A percentile compares a stretch with the other conserved stretches of the same genome.
phyloP scores from a whole-genome alignment of 768 basidiomycete genomes.

The Tylopilus balloui region DNA sequence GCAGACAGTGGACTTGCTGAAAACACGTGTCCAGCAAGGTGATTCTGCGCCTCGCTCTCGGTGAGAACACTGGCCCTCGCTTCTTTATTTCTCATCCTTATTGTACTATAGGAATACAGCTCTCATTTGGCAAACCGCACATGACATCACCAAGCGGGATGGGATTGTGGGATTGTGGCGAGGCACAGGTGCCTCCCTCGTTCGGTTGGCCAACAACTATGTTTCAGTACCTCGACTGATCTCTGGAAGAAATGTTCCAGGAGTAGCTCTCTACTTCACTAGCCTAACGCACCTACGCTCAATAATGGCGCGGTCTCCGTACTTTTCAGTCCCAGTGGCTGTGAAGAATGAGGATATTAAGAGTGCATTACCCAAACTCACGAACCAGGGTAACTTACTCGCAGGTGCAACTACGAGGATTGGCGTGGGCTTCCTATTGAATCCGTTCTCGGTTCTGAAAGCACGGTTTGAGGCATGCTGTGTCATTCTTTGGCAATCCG shows the following conservation, averaged over 20 bases:
- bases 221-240: constrained; percentile 1
- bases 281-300: constrained; percentile 77
- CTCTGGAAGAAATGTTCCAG: constrained; percentile 75
- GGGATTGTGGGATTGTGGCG: constrained; percentile 81
- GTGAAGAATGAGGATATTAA: constrained; percentile 21
- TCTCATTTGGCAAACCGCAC: constrained; percentile 47
- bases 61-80: constrained; percentile 28
- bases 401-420: constrained; percentile 83
- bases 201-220: constrained; percentile 45
- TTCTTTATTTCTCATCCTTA: background rate
- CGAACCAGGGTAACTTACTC: constrained; percentile 74
- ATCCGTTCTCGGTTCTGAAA: constrained; percentile 89
- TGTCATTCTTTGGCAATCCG: background rate
- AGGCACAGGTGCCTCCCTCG: constrained; percentile 77
- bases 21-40: constrained; percentile 87
- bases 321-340: constrained; percentile 47
- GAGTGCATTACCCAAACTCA: constrained; percentile 67
- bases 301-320: constrained; percentile 64
- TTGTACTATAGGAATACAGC: constrained; percentile 30
- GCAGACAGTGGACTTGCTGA: constrained; percentile 74
- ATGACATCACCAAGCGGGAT: constrained; percentile 54
- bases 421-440: constrained; percentile 76
- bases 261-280: constrained; percentile 90
- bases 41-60: constrained; percentile 42
- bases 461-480: constrained; percentile 79